Base-by-base conservation (phyloP, 495 filamentous ascomycete species). In the Daldinia concentrica region DNA sequence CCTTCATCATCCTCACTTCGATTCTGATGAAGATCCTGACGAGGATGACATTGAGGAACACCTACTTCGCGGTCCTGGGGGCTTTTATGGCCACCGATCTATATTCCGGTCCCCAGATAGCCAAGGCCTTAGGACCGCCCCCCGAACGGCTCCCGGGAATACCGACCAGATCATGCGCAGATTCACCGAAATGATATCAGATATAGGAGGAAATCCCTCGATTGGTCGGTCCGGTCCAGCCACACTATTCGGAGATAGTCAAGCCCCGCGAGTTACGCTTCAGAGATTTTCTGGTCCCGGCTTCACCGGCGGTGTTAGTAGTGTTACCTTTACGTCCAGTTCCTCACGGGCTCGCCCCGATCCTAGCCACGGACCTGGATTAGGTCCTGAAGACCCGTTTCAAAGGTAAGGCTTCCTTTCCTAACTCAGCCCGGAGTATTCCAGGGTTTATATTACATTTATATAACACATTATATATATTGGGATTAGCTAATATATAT, bases 1-100 rank as follows among this genome's bases (percentile, higher is more conserved):
- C 12, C 69, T 54, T 68, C 76, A 71, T 56, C 68, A 51, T 45
- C 76, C 58, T 30, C 80, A 82, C 67, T 76, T 61, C 4, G 74
- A 79, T 51, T 76, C 77, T 58, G 81, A 81, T 34, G 68, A 77
- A 32, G 78, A 84, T 39, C 83, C 81, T 0, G 83, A 86, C 57
- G 82, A 81, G 0, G 84, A 84, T 8, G 81, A 85, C 65, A 81
- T 86, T 27, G 84, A 85, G 12, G 81, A 86, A 22, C 81, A 85
- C 43, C 70, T 85, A 58, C 73, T 79, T 29, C 77, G 76, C 55
- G 82, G 76, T 55, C 82, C 85, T 9, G 86, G 84, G 32, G 75
- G 82, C 17, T 86, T 86, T 6, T 81, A 86, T 26, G 61, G 63
- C 27, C 65, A 56, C 11, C 71, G 58, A 65, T 24, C 65, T 19